Evolutionary conservation across 805 yeast species (phyloP).

Genomic region (Kuraishia capsulata): DNA sequence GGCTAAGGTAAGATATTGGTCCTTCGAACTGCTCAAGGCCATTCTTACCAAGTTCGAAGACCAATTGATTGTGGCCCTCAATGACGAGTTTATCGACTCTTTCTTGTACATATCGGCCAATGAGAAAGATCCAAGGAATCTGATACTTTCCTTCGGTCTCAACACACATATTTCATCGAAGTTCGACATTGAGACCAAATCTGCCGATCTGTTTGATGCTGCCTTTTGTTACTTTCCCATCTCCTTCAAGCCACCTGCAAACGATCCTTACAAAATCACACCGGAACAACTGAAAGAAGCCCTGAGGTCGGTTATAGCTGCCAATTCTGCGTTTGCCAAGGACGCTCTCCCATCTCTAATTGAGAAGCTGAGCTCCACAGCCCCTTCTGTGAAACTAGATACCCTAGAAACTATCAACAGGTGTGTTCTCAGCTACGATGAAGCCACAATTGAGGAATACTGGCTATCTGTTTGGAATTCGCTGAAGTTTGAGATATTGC

Average conservation of each 20-base stretch:
- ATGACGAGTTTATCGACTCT: constrained; percentile 38
- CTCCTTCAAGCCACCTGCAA: constrained; percentile 84
- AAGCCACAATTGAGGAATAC: constrained; percentile 37
- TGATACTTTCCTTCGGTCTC: constrained; percentile 59
- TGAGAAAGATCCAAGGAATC: constrained; percentile 91
- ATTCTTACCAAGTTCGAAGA: constrained; percentile 21
- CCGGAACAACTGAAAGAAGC: constrained; percentile 58
- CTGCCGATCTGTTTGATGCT: constrained; percentile 75
- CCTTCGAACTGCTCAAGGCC: constrained; percentile 40
- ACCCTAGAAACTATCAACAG: constrained; percentile 51
- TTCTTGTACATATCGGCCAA: constrained; percentile 69
- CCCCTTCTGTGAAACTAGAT: constrained; percentile 66
- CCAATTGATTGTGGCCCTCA: constrained; percentile 13
- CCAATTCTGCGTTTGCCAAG: constrained; percentile 53
- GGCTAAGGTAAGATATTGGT: constrained; percentile 52
- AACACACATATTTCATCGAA: constrained; percentile 34
- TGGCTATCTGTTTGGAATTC: constrained; percentile 85
- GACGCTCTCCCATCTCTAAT: constrained; percentile 72
- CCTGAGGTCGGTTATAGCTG: constrained; percentile 53
- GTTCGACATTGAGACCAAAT: constrained; percentile 29
- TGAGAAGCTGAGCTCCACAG: constrained; percentile 72
- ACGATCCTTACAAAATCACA: constrained; percentile 80
- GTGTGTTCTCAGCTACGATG: constrained; percentile 46
- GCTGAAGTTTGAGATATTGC: constrained; percentile 80
- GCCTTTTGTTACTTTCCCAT: constrained; percentile 95